Conservation (phyloP, 495 filamentous ascomycete genomes). For the Penicillium diatomitis region DNA sequence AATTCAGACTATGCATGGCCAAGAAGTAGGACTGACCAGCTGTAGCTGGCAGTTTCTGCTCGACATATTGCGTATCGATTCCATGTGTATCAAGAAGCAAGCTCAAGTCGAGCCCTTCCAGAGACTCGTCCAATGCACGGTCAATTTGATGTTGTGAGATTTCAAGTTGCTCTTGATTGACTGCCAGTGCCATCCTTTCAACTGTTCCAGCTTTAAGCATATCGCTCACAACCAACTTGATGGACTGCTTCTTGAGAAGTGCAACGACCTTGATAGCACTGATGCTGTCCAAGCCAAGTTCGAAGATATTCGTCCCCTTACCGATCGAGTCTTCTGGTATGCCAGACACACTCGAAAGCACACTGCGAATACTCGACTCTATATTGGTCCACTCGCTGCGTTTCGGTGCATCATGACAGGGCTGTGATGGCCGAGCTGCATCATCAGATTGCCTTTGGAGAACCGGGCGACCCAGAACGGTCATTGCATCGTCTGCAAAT, state of each 20-base stretch:
- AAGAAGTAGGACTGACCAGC: constrained; percentile 28
- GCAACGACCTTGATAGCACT: constrained; percentile 55
- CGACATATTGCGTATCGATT: constrained; percentile 10
- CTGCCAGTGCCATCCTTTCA: constrained; percentile 19
- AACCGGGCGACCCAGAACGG: constrained; percentile 44
- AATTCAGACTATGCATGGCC: constrained; percentile 21
- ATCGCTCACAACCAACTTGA: constrained; percentile 24
- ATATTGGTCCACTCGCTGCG: constrained; percentile 10
- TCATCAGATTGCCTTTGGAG: constrained; percentile 11
- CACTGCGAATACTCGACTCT: constrained; percentile 47
- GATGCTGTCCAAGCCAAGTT: constrained; percentile 84
- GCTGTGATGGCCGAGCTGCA: background rate
- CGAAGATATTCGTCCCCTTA: constrained; percentile 62
- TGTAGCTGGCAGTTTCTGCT: constrained; percentile 17
- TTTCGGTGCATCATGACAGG: background rate
- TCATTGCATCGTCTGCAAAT: constrained; percentile 33
- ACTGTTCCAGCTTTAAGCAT: constrained; percentile 28
- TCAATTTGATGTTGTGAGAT: constrained; percentile 3
- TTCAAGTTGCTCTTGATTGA: constrained; percentile 6
- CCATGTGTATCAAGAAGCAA: constrained; percentile 11
- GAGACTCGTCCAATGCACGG: constrained; percentile 8
- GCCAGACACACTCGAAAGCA: constrained; percentile 55
- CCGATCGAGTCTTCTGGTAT: constrained; percentile 51
- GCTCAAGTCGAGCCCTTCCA: constrained; percentile 11
- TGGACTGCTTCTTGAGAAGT: constrained; percentile 22